Evolutionary conservation across 495 filamentous ascomycete species (phyloP).

Genomic region (Penicillium samsonianum): DNA sequence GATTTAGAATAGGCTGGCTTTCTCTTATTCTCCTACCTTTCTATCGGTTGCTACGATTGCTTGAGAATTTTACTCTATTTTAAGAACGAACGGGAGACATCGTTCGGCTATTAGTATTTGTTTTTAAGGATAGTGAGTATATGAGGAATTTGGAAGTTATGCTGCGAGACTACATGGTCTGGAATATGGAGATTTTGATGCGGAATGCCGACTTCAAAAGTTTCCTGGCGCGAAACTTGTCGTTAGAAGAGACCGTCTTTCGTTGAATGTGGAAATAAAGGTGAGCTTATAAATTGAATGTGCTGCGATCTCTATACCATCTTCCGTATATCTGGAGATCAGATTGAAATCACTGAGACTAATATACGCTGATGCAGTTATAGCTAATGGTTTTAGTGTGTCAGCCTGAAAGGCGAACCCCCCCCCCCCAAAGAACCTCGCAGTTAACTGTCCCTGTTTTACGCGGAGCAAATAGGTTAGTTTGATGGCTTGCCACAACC

Average conservation of each 20-base stretch:
- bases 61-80: no score
- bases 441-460: no score
- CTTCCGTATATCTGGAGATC: constrained; percentile 1
- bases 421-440: background rate
- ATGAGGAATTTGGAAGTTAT: constrained; percentile 25
- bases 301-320: constrained; percentile 4
- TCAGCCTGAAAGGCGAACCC: no score
- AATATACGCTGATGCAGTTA: constrained; percentile 1
- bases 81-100: no score
- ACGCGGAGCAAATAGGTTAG: no score
- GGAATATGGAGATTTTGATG: constrained; percentile 9
- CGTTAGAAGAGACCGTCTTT: constrained; percentile 11
- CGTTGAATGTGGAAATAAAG: constrained; percentile 15
- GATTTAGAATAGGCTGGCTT: constrained; percentile 27
- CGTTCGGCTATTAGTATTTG: no score
- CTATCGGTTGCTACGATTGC: no score
- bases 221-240: background rate
- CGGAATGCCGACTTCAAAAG: constrained; percentile 3
- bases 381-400: constrained; percentile 7
- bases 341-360: constrained; percentile 1
- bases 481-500: no score
- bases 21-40: constrained; percentile 29
- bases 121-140: constrained; percentile 32
- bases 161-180: constrained; percentile 9
- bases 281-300: background rate